These are phyloP conservation scores for Phytophthora aleatoria DNA, from an alignment of 352 stramenopile species.

Conservation along the genomic window DNA sequence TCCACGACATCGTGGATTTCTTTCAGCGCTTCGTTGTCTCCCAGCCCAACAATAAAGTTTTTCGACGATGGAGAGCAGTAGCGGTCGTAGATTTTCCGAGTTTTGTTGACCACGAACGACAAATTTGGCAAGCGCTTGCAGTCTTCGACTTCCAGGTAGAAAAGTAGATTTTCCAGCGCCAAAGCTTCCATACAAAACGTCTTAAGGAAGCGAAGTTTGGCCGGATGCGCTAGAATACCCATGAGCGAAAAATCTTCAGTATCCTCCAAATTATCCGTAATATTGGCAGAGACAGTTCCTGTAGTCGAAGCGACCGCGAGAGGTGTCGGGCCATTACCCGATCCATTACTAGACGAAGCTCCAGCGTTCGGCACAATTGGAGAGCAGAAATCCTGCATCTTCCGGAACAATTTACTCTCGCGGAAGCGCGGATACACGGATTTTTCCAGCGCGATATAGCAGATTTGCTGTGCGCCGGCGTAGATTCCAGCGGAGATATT, in stretches of 20 bases:
- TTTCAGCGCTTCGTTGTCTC: conserved; percentile 30
- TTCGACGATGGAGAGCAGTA: conserved; percentile 61
- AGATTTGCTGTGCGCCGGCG: conserved; percentile 65
- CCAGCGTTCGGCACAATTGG: conserved; percentile 27
- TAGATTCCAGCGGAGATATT: conserved; percentile 81
- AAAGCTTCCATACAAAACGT: conserved; percentile 87
- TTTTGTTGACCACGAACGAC: conserved; percentile 81
- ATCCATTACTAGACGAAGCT: neutral
- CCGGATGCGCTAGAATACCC: conserved; percentile 68
- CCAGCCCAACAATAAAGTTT: conserved; percentile 52
- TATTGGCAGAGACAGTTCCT: conserved; percentile 23
- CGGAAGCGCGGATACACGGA: conserved; percentile 80
- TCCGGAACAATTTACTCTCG: conserved; percentile 75
- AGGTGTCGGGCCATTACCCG: conserved; percentile 4
- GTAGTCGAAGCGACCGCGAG: conserved; percentile 17
- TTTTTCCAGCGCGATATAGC: conserved; percentile 66
- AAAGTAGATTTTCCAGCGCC: conserved; percentile 82
- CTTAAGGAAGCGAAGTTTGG: conserved; percentile 84
- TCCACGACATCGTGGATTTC: conserved; percentile 61
- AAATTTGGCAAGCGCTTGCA: conserved; percentile 84
- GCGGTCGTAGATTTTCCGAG: conserved; percentile 78
- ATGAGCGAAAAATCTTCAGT: conserved; percentile 66
- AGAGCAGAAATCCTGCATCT: conserved; percentile 79
- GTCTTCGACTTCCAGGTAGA: conserved; percentile 86
- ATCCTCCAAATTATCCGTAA: conserved; percentile 25